Evolutionary conservation across 208 protist species (phyloP).

Genomic region (Trypanosoma platydactyli): DNA sequence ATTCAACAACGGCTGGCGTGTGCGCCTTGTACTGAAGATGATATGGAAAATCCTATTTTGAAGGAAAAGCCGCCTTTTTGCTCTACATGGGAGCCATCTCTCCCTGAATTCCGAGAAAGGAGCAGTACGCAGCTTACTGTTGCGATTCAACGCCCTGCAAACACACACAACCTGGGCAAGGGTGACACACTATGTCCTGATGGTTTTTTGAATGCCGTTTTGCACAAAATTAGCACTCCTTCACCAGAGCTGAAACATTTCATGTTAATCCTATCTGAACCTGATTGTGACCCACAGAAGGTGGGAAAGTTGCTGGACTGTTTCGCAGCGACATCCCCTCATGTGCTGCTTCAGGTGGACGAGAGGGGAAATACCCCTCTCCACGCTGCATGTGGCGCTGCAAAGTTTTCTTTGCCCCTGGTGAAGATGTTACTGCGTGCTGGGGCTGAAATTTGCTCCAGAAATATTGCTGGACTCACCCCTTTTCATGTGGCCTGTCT

Average conservation of each 20-base stretch:
- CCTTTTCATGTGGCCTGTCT: constrained; percentile 40
- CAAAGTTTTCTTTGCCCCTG: constrained; percentile 17
- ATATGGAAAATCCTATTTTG: neutral
- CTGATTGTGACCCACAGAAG: neutral
- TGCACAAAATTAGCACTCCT: neutral
- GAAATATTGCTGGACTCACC: constrained; percentile 28
- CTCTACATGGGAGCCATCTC: neutral
- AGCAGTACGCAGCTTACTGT: neutral
- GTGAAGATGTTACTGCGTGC: constrained; percentile 20
- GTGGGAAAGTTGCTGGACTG: neutral
- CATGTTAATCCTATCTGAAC: neutral
- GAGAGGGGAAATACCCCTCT: constrained; percentile 34
- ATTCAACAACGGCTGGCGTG: neutral
- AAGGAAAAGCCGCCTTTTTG: neutral
- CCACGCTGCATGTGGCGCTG: constrained; percentile 26
- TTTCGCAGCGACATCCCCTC: neutral
- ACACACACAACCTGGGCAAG: neutral
- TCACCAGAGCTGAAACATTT: neutral
- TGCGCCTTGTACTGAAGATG: neutral
- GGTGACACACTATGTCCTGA: no score
- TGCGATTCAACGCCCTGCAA: neutral
- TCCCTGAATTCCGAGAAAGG: no score
- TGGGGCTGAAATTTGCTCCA: constrained; percentile 9
- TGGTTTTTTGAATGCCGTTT: neutral
- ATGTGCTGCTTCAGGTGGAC: constrained; percentile 15